A percentile compares a stretch with the other conserved stretches of the same genome.
phyloP scores from a whole-genome alignment of 257 asterid genomes.

The Nicotiana paniculata region DNA sequence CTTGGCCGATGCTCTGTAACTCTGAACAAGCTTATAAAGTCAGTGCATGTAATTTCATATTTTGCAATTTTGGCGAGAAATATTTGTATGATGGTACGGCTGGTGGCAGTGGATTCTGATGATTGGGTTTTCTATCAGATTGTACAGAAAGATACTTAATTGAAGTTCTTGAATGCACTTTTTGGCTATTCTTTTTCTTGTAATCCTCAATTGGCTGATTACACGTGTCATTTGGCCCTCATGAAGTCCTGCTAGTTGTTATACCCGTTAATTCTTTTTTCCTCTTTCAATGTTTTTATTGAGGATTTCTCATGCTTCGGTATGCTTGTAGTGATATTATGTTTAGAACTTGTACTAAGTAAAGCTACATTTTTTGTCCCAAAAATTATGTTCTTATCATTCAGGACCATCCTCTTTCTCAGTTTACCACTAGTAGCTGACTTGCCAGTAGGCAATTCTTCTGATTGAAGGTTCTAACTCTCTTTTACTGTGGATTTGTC shows the following conservation, averaged over 20 bases:
- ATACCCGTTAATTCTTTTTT: neutral
- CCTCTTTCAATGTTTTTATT: neutral
- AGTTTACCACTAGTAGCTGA: neutral
- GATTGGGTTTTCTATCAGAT: neutral
- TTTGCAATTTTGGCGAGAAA: neutral
- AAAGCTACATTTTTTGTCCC: conserved; percentile 1
- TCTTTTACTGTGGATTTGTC: conserved; percentile 12
- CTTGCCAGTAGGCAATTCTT: neutral
- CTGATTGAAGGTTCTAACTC: neutral
- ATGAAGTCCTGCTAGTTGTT: neutral
- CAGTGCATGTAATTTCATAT: neutral
- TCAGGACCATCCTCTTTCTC: neutral
- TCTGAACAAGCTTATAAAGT: neutral
- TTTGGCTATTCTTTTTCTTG: neutral
- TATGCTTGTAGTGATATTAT: neutral
- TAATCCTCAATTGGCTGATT: neutral
- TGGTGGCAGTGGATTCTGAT: neutral
- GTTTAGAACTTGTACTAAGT: neutral
- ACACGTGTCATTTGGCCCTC: neutral
- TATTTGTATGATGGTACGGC: neutral
- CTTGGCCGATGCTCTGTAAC: neutral
- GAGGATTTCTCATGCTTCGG: neutral
- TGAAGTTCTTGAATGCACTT: neutral
- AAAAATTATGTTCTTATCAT: neutral
- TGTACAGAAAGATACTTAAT: neutral